A percentile compares a stretch with the other conserved stretches of the same genome.
phyloP scores from a whole-genome alignment of 108 stramenopile species.

The Craspedostauros australis region DNA sequence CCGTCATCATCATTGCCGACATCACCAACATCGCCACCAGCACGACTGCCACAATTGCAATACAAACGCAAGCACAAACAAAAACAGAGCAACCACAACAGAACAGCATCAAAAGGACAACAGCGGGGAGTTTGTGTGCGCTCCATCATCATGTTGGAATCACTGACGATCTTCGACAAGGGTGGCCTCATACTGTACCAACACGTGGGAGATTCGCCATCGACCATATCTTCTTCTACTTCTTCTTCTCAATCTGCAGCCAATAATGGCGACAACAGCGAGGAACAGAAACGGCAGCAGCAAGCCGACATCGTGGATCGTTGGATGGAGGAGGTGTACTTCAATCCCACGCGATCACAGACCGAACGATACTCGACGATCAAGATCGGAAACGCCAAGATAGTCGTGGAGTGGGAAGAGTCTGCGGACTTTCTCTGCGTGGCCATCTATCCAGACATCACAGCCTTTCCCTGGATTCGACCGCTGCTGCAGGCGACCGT shows the following conservation, averaged over 20 bases:
- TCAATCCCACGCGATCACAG: constrained; percentile 31
- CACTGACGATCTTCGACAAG: constrained; percentile 66
- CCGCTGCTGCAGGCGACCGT: constrained; percentile 13
- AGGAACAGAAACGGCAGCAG: not conserved
- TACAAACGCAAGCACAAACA: too few species aligned
- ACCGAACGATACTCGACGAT: constrained; percentile 17
- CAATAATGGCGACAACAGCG: too few species aligned
- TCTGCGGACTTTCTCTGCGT: constrained; percentile 22
- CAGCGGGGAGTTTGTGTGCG: too few species aligned
- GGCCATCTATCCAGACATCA: constrained; percentile 43
- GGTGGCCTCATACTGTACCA: constrained; percentile 56
- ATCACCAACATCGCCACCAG: too few species aligned
- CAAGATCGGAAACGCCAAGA: not conserved
- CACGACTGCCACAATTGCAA: too few species aligned
- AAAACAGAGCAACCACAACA: too few species aligned
- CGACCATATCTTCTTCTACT: too few species aligned
- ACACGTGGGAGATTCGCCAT: constrained; percentile 13
- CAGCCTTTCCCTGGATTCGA: constrained; percentile 33
- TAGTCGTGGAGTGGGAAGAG: constrained; percentile 36
- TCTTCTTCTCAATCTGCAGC: too few species aligned
- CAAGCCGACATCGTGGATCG: constrained; percentile 14
- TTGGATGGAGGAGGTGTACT: constrained; percentile 21
- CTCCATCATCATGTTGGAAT: constrained; percentile 64
- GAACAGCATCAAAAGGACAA: too few species aligned
- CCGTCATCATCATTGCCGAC: too few species aligned